Evolutionary conservation across 2,329 filamentous ascomycete genomes (phyloP), one percentile per base, ranked within the genome.

Genomic region (Fusarium vanettenii): DNA sequence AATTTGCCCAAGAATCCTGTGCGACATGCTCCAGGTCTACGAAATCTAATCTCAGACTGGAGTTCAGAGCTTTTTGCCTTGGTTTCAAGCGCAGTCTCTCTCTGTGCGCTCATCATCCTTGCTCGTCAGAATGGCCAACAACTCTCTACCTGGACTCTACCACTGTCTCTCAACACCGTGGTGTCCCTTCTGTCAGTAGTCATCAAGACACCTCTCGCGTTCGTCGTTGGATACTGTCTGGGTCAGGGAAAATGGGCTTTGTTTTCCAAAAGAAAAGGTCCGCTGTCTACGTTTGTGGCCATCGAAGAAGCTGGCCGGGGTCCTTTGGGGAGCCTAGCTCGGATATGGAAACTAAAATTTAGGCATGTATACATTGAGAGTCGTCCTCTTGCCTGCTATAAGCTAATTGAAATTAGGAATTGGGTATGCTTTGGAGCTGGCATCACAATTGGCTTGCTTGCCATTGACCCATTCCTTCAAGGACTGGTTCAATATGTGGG

Each of bases 221-320:
- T 57, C 14, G 25, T 64, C 2, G 60, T 64, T 5, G 65, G 65
- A 1, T 8, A 37, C 6, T 63, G 60, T 9, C 22, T 67, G 6
- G 37, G 48, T 1, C 65, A 67, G 18, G 50, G 37, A 2, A 67
- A 67, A 31, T 67, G 65, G 65, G 22, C n/a, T 4, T 59, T 39
- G 60, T 67, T 67, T 13, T 35, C 39, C 16, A 59, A 33, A 10
- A 25, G 50, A 7, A 60, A 64, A 14, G 60, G 65, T 3, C 60
- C 60, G 6, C 10, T 59, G 7, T 57, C 60, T 25, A 22, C 59
- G 7, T 67, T 67, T 6, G 52, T 67, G n/a, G 33, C 65, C 13
- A 64, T 67, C 10, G 65, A 67, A 14, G 65, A 67, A 22, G 60
- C 65, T 18, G 60, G 65, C 6, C 60, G 65, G 2, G 65, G 65